Percentiles rank a stretch among this genome's conserved stretches.
Conservation (phyloP, 129 eudicot species). For the Flaveria brownii region DNA sequence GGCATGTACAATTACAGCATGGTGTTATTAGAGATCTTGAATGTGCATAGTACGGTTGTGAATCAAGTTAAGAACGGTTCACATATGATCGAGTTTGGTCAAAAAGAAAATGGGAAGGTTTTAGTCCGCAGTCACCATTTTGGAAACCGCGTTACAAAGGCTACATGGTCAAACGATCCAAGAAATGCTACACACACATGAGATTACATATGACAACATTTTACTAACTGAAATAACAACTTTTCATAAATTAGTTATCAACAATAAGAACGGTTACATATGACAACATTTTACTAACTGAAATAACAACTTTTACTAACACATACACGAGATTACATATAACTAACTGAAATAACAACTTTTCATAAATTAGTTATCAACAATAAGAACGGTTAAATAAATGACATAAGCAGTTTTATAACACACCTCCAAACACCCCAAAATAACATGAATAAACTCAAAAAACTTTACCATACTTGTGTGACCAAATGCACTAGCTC, state of each 20-base stretch:
- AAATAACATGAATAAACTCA: neutral
- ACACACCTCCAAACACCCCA: neutral
- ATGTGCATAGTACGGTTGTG: slow-evolving; percentile 80
- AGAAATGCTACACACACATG: slow-evolving; percentile 90
- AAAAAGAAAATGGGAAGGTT: slow-evolving; percentile 96
- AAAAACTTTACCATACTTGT: neutral
- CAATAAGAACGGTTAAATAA: neutral
- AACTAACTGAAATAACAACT: neutral
- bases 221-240: neutral
- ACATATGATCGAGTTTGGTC: slow-evolving; percentile 90
- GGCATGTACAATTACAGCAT: slow-evolving; percentile 87
- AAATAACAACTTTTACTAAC: neutral
- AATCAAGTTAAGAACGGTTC: slow-evolving; percentile 66
- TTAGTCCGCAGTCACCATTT: slow-evolving; percentile 68
- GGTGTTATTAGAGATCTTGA: slow-evolving; percentile 77
- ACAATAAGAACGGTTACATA: neutral
- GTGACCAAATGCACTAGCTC: slow-evolving; percentile 11
- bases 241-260: neutral
- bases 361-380: neutral
- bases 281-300: too few relatives aligned
- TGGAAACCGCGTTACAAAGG: slow-evolving; percentile 73
- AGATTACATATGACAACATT: slow-evolving; percentile 33
- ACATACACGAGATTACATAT: slow-evolving; percentile 63
- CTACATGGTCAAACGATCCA: slow-evolving; percentile 81
- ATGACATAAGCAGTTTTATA: too few relatives aligned